Evolutionary conservation across 768 basidiomycete genomes (phyloP), one percentile per base, ranked within the genome.

Genomic region (Calocybe cyanea): DNA sequence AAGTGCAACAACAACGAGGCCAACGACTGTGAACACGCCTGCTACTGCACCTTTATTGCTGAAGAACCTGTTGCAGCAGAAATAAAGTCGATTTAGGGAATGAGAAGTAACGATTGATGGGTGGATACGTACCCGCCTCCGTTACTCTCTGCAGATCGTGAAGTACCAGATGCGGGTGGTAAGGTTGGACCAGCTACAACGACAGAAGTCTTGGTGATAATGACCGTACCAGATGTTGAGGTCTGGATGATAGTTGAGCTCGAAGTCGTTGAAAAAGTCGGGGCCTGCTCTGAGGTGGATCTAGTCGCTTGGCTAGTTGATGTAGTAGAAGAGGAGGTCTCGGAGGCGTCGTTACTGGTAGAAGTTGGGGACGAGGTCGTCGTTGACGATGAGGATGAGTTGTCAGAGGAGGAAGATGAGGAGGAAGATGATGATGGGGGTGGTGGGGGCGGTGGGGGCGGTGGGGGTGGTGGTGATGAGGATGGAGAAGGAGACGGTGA

Each of bases 41-140:
- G 82, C 83, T 1, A 88, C 81, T 0, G 85, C 87, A 17, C 77
- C 83, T 15, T 63, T 87, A 66, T 90, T 89, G 38, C 70, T 50
- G 60, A 88, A 83, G 68, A 88, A 88, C 35, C 85, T 84, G 49
- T 2, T 9, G 31, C 21, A 37, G 30, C 15, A 10, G 14, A 41
- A 24, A 41, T 33, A 17, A 1, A 28, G 25, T 28, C 6, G 11
- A 28, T 6, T 28, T 28, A 10, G n/a, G 23, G 21, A 37, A 25
- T n/a, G 9, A 21, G 39, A n/a, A 10, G 20, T 33, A 21, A n/a
- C 2, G 31, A 20, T 3, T 15, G 37, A 36, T 15, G 30, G 24
- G 39, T 2, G 3, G 18, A 23, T 11, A n/a, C 31, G 8, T 32
- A 32, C 31, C 31, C 31, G 31, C 17, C 17, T n/a, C 14, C 14